These are phyloP conservation scores for Isabelozyma gotoi DNA, from an alignment of 805 yeast species.

Conservation along the genomic window DNA sequence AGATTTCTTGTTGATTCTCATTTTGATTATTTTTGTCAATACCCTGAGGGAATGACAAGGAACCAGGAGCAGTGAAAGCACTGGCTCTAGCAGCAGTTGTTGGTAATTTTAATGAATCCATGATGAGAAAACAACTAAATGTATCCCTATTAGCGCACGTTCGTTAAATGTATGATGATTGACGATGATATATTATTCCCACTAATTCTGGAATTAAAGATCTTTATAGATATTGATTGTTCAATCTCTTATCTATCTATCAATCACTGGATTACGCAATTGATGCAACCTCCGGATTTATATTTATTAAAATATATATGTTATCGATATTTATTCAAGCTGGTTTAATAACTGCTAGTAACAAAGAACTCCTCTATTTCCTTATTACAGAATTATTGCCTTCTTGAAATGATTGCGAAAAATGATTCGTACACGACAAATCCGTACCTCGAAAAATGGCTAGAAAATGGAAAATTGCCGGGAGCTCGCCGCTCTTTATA, in stretches of 20 bases:
- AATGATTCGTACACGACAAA: not conserved
- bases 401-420: constrained; percentile 4
- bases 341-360: not conserved
- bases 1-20: constrained; percentile 10
- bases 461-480: constrained; percentile 8
- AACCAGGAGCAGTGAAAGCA: constrained; percentile 66
- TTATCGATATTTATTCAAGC: not conserved
- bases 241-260: not conserved
- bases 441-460: not conserved
- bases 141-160: constrained; percentile 29
- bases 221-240: not conserved
- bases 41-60: constrained; percentile 63
- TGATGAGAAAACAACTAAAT: constrained; percentile 45
- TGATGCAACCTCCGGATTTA: not conserved
- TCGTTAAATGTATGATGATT: not conserved
- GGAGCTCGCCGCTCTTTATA: constrained; percentile 19
- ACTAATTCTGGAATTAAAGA: constrained; percentile 1
- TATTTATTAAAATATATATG: no score
- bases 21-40: constrained; percentile 20
- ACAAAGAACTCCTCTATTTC: not conserved
- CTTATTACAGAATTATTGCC: not conserved
- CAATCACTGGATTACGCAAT: not conserved
- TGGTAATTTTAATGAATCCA: constrained; percentile 76
- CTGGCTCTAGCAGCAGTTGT: constrained; percentile 77
- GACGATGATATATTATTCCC: no score